Conservation (phyloP, 352 stramenopile genomes). For the Globisporangium nodosum region DNA sequence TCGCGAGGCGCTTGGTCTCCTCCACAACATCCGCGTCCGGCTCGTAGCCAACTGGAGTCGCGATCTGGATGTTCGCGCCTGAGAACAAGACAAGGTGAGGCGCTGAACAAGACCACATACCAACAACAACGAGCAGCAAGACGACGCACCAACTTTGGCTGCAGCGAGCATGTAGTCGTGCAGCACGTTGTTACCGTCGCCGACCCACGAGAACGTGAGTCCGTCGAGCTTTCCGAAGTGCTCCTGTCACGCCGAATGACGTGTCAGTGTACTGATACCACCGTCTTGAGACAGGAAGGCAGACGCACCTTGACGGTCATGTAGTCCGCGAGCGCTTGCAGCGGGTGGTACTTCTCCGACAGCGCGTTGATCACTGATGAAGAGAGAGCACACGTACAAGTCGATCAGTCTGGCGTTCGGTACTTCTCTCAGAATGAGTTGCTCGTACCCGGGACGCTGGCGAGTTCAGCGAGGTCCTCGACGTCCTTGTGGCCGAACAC, state of each 20-base stretch:
- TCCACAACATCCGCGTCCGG: constrained; percentile 86
- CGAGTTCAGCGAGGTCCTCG: constrained; percentile 84
- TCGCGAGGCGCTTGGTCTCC: constrained; percentile 85
- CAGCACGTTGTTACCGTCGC: constrained; percentile 97
- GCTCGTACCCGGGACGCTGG: constrained; percentile 73
- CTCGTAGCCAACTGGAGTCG: constrained; percentile 92
- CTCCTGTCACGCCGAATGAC: constrained; percentile 21
- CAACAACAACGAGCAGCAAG: not conserved
- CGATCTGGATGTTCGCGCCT: constrained; percentile 92
- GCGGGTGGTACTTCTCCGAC: constrained; percentile 96
- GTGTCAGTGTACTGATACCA: too few relatives aligned
- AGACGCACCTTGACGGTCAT: constrained; percentile 90
- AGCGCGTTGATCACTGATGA: constrained; percentile 95
- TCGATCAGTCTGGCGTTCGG: too few relatives aligned
- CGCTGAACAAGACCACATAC: not conserved
- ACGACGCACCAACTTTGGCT: constrained; percentile 68
- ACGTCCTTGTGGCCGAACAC: constrained; percentile 92
- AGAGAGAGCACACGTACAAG: not conserved
- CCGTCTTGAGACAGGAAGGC: not conserved
- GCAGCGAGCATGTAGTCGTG: constrained; percentile 97
- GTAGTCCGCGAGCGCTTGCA: constrained; percentile 97
- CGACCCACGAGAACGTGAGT: constrained; percentile 96
- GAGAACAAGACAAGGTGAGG: too few relatives aligned
- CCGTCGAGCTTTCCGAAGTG: constrained; percentile 84
- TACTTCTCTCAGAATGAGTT: too few relatives aligned